These are phyloP conservation scores for Cryptococcus hybrid DNA, from an alignment of 1,284 basidiomycete genomes.

Conservation along the genomic window DNA sequence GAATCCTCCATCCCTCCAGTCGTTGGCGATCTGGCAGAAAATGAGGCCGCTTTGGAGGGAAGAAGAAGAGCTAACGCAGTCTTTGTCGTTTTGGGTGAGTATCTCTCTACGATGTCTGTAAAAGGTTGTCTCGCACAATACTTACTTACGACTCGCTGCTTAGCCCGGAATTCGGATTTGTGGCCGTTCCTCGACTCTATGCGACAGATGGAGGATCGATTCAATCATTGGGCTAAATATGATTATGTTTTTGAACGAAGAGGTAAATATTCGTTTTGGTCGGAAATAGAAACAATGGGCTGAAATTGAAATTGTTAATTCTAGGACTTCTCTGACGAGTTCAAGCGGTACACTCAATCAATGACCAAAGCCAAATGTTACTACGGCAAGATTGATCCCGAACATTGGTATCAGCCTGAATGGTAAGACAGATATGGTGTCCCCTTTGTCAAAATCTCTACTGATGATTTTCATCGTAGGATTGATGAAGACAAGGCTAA, in stretches of 20 bases:
- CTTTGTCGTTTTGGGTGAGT: slow-evolving; percentile 67
- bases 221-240: slow-evolving; percentile 81
- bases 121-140: not conserved
- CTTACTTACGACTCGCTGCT: too few relatives aligned
- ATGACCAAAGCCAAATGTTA: slow-evolving; percentile 66
- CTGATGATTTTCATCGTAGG: slow-evolving; percentile 32
- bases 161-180: slow-evolving; percentile 76
- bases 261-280: slow-evolving; percentile 32
- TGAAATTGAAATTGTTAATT: not conserved
- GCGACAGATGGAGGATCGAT: slow-evolving; percentile 51
- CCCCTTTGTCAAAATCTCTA: not conserved
- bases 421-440: slow-evolving; percentile 50
- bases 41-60: slow-evolving; percentile 22
- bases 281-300: not conserved
- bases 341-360: slow-evolving; percentile 67
- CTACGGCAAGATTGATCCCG: slow-evolving; percentile 77
- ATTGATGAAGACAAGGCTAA: slow-evolving; percentile 69
- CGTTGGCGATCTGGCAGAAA: slow-evolving; percentile 24
- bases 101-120: not conserved
- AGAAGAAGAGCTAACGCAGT: slow-evolving; percentile 72
- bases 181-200: slow-evolving; percentile 61
- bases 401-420: slow-evolving; percentile 81
- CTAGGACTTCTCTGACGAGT: slow-evolving; percentile 65
- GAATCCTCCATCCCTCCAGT: slow-evolving; percentile 24
- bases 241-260: slow-evolving; percentile 84